phyloP scores from a whole-genome alignment of 2,329 filamentous ascomycete genomes.

The Penicillium griseofulvum region DNA sequence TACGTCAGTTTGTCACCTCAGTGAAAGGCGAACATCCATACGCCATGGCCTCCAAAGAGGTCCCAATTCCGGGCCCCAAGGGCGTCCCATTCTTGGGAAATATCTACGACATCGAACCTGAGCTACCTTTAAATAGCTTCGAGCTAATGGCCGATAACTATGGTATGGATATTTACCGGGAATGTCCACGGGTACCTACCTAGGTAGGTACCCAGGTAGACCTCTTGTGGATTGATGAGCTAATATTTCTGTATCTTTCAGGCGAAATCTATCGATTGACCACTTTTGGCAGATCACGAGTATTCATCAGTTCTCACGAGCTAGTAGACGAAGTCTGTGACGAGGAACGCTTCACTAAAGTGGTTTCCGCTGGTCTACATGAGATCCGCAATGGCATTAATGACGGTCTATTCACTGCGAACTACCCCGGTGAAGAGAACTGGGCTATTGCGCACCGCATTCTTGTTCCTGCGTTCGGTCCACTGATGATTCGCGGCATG shows the following conservation, averaged over 20 bases:
- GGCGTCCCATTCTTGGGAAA: conserved; percentile 67
- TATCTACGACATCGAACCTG: conserved; percentile 59
- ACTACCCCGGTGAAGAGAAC: conserved; percentile 47
- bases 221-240: not conserved
- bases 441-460: conserved; percentile 63
- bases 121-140: conserved; percentile 57
- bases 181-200: too few species aligned
- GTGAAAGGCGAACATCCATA: not conserved
- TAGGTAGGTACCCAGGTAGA: too few species aligned
- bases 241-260: conserved; percentile 22
- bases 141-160: conserved; percentile 61
- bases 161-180: conserved; percentile 45
- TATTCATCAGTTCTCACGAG: conserved; percentile 53
- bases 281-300: conserved; percentile 46
- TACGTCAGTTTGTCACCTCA: not conserved
- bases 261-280: conserved; percentile 60
- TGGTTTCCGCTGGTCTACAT: conserved; percentile 49
- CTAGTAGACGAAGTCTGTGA: conserved; percentile 64
- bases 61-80: conserved; percentile 61
- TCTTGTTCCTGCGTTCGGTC: conserved; percentile 49
- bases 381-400: conserved; percentile 60
- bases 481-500: conserved; percentile 45
- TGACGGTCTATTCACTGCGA: conserved; percentile 66
- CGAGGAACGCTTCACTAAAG: conserved; percentile 65
- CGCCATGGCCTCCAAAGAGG: conserved; percentile 19